phyloP scores from a whole-genome alignment of 1,139 yeast genomes.

The Debaryomyces subglobosus region DNA sequence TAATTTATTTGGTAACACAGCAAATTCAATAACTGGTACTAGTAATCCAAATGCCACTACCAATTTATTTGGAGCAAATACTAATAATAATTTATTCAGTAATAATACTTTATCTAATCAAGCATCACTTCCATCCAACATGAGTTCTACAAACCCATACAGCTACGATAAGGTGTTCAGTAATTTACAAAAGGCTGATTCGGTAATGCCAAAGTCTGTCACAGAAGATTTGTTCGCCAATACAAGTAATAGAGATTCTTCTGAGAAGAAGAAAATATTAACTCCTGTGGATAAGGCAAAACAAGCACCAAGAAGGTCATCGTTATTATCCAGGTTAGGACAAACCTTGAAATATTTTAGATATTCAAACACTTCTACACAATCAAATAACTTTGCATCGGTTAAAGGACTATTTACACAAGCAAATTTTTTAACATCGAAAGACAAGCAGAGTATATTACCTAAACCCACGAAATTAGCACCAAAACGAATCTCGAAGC shows the following conservation, averaged over 20 bases:
- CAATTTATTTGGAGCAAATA: neutral
- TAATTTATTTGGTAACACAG: neutral
- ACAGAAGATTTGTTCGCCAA: constrained; percentile 34
- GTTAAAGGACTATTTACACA: constrained; percentile 30
- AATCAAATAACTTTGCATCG: constrained; percentile 14
- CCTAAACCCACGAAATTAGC: constrained; percentile 15
- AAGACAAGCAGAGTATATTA: constrained; percentile 13
- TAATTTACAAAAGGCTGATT: constrained; percentile 14
- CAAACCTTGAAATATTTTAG: constrained; percentile 41
- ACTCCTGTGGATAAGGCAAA: constrained; percentile 15
- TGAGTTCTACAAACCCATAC: constrained; percentile 25
- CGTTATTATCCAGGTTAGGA: constrained; percentile 40
- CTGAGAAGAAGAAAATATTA: constrained; percentile 23
- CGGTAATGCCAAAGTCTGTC: constrained; percentile 41
- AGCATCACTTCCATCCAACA: neutral
- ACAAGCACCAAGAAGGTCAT: constrained; percentile 20
- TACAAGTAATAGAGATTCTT: constrained; percentile 15
- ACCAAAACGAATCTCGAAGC: constrained; percentile 17
- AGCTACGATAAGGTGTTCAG: constrained; percentile 27
- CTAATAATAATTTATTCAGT: constrained; percentile 5
- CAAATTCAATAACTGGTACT: neutral
- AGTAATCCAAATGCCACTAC: neutral
- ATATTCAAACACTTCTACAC: constrained; percentile 15
- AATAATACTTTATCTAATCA: neutral
- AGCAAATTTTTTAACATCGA: constrained; percentile 24